Conservation (phyloP, 371 early-diverging fungal genomes). For the Funneliformis caledonium region DNA sequence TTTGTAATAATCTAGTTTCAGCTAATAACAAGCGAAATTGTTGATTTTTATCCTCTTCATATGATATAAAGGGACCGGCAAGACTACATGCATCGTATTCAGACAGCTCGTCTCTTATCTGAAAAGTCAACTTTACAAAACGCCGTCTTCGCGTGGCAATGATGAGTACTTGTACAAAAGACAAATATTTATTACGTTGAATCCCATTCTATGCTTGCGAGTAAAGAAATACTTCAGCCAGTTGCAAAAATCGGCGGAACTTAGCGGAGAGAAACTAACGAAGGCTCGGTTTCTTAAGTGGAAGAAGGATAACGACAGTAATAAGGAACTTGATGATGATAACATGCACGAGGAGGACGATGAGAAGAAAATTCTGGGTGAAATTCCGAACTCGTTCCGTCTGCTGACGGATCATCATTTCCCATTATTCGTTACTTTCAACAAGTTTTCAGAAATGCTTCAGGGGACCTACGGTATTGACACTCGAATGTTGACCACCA, state of each 20-base stretch:
- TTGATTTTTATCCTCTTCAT: neutral
- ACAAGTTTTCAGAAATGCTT: slow-evolving; percentile 25
- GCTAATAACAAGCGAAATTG: neutral
- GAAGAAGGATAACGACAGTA: neutral
- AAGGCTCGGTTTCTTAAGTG: neutral
- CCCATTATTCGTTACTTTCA: slow-evolving; percentile 26
- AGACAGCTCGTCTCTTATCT: slow-evolving; percentile 13
- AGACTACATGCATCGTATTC: slow-evolving; percentile 5
- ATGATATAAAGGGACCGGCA: slow-evolving; percentile 1
- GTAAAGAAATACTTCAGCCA: slow-evolving; percentile 11
- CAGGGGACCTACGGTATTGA: slow-evolving; percentile 24
- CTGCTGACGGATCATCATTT: slow-evolving; percentile 18
- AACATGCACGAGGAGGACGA: slow-evolving; percentile 17
- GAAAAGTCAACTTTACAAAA: neutral
- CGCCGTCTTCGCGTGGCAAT: neutral
- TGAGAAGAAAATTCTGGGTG: neutral
- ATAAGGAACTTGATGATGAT: neutral
- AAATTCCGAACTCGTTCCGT: neutral
- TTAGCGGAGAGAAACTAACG: neutral
- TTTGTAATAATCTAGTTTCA: neutral
- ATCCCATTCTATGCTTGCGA: neutral
- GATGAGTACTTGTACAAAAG: neutral
- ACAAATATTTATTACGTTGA: slow-evolving; percentile 35
- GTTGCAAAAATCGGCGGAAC: neutral
- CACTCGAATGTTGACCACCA: neutral